phyloP scores from a whole-genome alignment of 2,329 filamentous ascomycete genomes.

The Ophiostoma ips region DNA sequence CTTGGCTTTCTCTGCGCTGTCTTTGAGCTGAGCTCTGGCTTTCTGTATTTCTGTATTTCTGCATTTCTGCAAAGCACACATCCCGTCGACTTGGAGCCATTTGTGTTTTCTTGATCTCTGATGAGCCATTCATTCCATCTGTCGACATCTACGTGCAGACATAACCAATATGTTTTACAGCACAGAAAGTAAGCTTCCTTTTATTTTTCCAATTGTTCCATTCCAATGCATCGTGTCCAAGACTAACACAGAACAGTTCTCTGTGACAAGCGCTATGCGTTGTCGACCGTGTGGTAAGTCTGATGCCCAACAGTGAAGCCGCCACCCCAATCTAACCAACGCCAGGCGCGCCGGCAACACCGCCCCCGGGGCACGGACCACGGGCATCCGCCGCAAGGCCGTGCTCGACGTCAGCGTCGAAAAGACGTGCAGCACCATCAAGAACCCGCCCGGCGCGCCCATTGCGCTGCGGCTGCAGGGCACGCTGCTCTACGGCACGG shows the following conservation, averaged over 20 bases:
- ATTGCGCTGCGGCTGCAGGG: conserved; percentile 84
- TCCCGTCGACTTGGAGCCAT: too few relatives aligned
- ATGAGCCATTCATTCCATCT: neutral
- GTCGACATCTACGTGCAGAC: too few relatives aligned
- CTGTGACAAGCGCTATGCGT: conserved; percentile 74
- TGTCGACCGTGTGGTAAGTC: conserved; percentile 80
- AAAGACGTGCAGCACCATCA: conserved; percentile 80
- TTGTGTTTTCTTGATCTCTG: too few relatives aligned
- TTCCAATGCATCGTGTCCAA: neutral
- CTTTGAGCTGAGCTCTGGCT: neutral
- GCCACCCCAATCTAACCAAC: neutral
- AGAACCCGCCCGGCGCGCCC: conserved; percentile 60
- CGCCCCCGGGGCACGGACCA: conserved; percentile 55
- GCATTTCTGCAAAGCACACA: too few relatives aligned
- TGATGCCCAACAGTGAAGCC: neutral
- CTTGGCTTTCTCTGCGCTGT: neutral
- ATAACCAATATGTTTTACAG: conserved; percentile 24
- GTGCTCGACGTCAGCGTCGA: conserved; percentile 79
- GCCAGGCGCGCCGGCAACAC: conserved; percentile 81
- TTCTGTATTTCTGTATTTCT: too few relatives aligned
- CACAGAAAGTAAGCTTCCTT: neutral
- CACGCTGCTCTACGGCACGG: conserved; percentile 74
- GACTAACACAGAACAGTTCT: conserved; percentile 42
- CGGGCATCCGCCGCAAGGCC: conserved; percentile 67
- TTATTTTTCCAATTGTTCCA: too few relatives aligned